Base-by-base conservation (phyloP, 176 grass and related monocot genomes). In the Eleusine indica region DNA sequence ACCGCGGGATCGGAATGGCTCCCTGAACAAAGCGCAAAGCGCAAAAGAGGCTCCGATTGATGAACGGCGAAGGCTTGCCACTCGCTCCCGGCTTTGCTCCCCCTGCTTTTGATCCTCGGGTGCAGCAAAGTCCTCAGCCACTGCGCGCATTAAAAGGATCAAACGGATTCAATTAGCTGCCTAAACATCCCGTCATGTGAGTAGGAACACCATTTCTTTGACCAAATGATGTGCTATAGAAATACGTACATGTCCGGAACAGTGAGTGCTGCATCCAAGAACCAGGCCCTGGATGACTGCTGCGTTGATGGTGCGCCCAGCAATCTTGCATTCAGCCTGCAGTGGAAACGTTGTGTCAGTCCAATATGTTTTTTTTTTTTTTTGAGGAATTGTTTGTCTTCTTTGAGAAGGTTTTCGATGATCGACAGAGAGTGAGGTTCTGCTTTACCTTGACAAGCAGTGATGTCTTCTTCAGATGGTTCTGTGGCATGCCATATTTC, bases 1-100 rank as follows among this genome's bases (percentile, higher is more conserved):
- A 98, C 95, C 62, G 92, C 96, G 16, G 96, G 96, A 88, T 98
- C 96, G 21, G 92, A 98, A 86, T 95, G 91, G 89, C 92, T 93
- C 21, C 96, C 96, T 4, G 96, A 98, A 83, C 96, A 98, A 76
- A 98, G 96, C 3, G 92, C 95, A 29, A 95, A 98, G 69, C 87
- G 82, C 65, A 98, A 74, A 16, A 98, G 91, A 49, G 96, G 96
- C 88, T 98, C 92, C 17, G 88, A 48, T 85, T 93, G 91, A 56
- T 81, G 79, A 53, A 98, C 79, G 28, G 96, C 90, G 71, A 93
- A 91, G 79, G 81, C 78, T 82, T 93, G 88, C 90, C 86, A 95
- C 60, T 88, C 83, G 13, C 82, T 35, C 4, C 86, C 90, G 56
- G 76, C 90, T 77, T 91, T 97, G 84, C 66, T 88, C 76, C 51